Base-by-base conservation (phyloP, 495 filamentous ascomycete genomes). In the Penicillium lividum region DNA sequence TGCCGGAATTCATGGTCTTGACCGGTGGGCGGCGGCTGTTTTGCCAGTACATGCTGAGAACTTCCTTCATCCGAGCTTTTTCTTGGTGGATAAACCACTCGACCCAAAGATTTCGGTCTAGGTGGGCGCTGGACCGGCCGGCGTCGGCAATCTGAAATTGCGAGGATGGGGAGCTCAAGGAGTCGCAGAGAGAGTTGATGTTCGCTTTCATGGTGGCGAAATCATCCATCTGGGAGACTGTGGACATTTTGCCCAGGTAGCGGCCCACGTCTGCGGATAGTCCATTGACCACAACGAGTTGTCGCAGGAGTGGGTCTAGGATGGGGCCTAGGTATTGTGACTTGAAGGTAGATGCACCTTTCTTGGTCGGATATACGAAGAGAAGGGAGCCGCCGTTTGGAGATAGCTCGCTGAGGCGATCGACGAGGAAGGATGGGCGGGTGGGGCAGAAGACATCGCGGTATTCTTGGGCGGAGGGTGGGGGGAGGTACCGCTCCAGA, bases 21-120 rank as follows among this genome's bases (percentile, higher is more conserved):
- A 70, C 65, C 10, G 78, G 74, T 9, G 77, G 66, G 16, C 75
- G 76, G 25, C 75, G 73, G 30, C 77, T 75, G 34, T 80, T 82
- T 51, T 81, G 75, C 66, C 82, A 85, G 59, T 87, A 86, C 36
- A 78, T 69, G 13, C 77, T 79, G 34, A 90, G 81, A 0, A 83
- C 73, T 30, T 82, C 80, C 54, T 85, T 80, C 58, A 91, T 82
- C 27, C 88, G 80, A n/a, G 78, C 69, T 56, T 83, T 83, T 63
- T 91, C 88, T 61, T 91, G 88, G 57, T 88, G 83, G 33, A 84
- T 82, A 76, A 82, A 90, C 88, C 88, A 91, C 48, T 89, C 83
- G 16, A 73, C 73, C 88, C 88, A 91, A 7, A 81, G 76, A 7
- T 77, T 71, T 27, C 86, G 80, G 50, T 84, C 80, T 5, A 88